Percentiles rank a stretch among this genome's conserved stretches.
phyloP scores from a whole-genome alignment of 257 asterid species.

The Mentha longifolia region DNA sequence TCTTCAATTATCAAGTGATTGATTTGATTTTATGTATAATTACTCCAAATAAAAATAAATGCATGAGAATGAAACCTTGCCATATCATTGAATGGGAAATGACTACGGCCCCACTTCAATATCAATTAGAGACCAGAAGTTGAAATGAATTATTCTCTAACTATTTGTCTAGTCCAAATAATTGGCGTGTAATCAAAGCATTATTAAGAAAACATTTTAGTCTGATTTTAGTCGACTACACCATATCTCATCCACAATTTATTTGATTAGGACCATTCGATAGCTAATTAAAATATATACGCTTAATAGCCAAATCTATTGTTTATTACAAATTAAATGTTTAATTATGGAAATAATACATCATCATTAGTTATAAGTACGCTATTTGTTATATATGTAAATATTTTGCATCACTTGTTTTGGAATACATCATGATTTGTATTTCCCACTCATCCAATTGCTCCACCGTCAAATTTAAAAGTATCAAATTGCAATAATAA shows the following conservation, averaged over 20 bases:
- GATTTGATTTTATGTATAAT: not conserved
- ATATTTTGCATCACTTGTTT: too few species aligned
- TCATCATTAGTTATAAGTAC: too few species aligned
- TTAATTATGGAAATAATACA: too few species aligned
- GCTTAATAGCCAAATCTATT: not conserved
- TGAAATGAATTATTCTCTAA: not conserved
- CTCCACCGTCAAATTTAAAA: too few species aligned
- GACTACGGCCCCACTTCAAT: not conserved
- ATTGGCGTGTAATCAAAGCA: not conserved
- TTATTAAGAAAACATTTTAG: not conserved
- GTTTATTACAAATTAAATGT: not conserved
- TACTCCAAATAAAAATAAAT: not conserved
- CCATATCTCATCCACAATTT: not conserved
- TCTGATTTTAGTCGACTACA: not conserved
- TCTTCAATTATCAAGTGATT: not conserved
- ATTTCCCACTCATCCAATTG: too few species aligned
- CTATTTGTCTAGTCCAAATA: not conserved
- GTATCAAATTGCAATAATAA: too few species aligned
- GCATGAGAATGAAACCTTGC: not conserved
- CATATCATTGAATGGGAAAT: not conserved
- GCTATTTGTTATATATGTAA: too few species aligned
- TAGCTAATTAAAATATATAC: not conserved
- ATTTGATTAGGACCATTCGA: not conserved
- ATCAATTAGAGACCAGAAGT: not conserved
- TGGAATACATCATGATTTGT: too few species aligned